Evolutionary conservation across 2,329 filamentous ascomycete genomes (phyloP).

Genomic region (Aspergillus pseudoglaucus): DNA sequence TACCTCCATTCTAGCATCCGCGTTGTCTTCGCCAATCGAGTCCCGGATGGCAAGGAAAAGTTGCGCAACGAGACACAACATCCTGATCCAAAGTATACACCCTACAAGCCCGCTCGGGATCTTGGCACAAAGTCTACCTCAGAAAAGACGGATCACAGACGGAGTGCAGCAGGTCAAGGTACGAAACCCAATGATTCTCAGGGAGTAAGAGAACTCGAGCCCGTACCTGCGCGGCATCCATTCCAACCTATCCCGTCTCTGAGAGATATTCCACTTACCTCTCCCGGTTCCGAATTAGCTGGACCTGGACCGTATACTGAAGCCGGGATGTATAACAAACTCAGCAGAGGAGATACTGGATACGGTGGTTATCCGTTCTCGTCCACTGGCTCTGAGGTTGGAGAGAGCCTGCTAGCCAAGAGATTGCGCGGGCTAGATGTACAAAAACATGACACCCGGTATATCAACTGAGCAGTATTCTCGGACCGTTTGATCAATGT

Average conservation of each 20-base stretch:
- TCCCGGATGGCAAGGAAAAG: conserved; percentile 91
- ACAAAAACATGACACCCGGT: conserved; percentile 20
- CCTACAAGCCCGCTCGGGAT: conserved; percentile 64
- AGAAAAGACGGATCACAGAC: conserved; percentile 55
- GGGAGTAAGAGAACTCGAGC: conserved; percentile 2
- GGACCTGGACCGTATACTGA: conserved; percentile 9
- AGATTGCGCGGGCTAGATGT: conserved; percentile 58
- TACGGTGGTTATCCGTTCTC: conserved; percentile 54
- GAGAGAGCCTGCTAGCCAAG: conserved; percentile 64
- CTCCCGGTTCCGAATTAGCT: too few species aligned
- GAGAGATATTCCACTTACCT: conserved; percentile 5
- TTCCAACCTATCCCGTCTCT: conserved; percentile 14
- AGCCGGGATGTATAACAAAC: conserved; percentile 55
- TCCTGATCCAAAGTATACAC: conserved; percentile 78
- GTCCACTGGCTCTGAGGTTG: conserved; percentile 37
- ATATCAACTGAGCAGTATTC: not conserved
- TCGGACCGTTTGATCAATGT: too few species aligned
- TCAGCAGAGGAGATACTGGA: conserved; percentile 58
- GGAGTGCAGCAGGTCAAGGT: conserved; percentile 46
- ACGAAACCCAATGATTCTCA: not conserved
- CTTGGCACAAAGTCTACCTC: conserved; percentile 48
- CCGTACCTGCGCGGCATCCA: conserved; percentile 7
- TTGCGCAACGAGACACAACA: conserved; percentile 82
- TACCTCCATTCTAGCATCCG: conserved; percentile 89
- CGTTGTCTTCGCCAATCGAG: conserved; percentile 92